Evolutionary conservation across 129 eudicot genomes (phyloP), one percentile per base, ranked within the genome.

Genomic region (Silybum marianum): DNA sequence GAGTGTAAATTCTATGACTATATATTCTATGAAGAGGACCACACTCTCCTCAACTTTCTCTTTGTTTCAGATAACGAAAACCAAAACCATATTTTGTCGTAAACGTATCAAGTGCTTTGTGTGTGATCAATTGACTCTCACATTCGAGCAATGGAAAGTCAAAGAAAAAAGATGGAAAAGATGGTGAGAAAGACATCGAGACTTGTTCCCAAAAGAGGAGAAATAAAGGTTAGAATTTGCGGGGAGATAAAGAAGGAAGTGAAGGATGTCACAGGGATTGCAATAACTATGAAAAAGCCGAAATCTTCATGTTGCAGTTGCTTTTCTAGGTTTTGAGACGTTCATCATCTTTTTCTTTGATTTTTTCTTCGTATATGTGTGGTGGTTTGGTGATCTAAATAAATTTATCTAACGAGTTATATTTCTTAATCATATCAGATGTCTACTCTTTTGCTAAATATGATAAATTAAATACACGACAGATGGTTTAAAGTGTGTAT

Each of bases 201-300:
- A 24, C 76, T 68, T 14, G 3, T 82, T 44, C 85, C 85, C 9
- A 46, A 8, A 34, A 44, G 76, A 75, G 85, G 80, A 82, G 60
- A 75, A 51, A 80, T 75, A 69, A 82, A 82, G 54, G 85, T 75
- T 38, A 82, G 46, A 75, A 82, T 75, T 14, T 82, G 81, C 11
- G 30, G 0, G 63, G 71, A 75, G 71, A 23, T 75, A 22, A 82
- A 67, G 79, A 75, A 67, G 42, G 76, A 82, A 68, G 85, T 75
- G 34, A 75, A 82, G 44, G 46, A 25, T 40, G 14, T 1, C 38
- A 48, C 30, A 7, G 42, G 39, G 39, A 18, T 51, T 16, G 18
- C 69, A 40, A 48, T 71, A 28, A 16, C 36, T n/a, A 46, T 7
- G 22, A 48, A 82, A 30, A 82, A 82, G 2, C 81, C 81, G 6